A percentile compares a stretch with the other conserved stretches of the same genome.
phyloP scores from a whole-genome alignment of 2,329 filamentous ascomycete genomes.

The Fusarium sp. region DNA sequence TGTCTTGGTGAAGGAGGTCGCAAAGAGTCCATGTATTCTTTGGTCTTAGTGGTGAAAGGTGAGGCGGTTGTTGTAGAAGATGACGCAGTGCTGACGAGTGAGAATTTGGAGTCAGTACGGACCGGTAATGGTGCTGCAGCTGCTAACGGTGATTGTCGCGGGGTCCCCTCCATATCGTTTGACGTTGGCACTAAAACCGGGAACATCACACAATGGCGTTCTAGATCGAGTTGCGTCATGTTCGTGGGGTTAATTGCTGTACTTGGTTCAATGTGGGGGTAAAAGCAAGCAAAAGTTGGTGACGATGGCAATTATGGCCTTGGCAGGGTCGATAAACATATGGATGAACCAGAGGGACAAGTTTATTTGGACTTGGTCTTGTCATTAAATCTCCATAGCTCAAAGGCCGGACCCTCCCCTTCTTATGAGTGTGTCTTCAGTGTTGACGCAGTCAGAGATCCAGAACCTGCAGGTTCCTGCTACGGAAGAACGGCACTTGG shows the following conservation, averaged over 20 bases:
- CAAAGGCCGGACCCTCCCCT: conserved; percentile 3
- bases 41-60: conserved; percentile 45
- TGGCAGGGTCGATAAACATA: conserved; percentile 2
- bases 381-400: not conserved
- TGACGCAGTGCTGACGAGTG: conserved; percentile 33
- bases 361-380: not conserved
- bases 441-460: conserved; percentile 24
- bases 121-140: conserved; percentile 3
- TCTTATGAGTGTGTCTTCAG: conserved; percentile 18
- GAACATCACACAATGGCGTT: conserved; percentile 33
- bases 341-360: not conserved
- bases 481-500: conserved; percentile 41
- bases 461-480: conserved; percentile 22
- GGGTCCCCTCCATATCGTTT: conserved; percentile 29
- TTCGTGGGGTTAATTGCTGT: conserved; percentile 28
- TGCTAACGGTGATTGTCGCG: conserved; percentile 21
- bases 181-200: conserved; percentile 31
- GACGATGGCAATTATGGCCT: conserved; percentile 2
- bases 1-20: conserved; percentile 60
- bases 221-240: conserved; percentile 47
- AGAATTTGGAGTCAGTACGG: conserved; percentile 31
- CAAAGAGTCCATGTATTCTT: conserved; percentile 65
- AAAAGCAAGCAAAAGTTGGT: conserved; percentile 7
- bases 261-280: conserved; percentile 19
- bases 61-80: conserved; percentile 17